phyloP scores from a whole-genome alignment of 2,329 filamentous ascomycete genomes.

The Corinectria fuckeliana region DNA sequence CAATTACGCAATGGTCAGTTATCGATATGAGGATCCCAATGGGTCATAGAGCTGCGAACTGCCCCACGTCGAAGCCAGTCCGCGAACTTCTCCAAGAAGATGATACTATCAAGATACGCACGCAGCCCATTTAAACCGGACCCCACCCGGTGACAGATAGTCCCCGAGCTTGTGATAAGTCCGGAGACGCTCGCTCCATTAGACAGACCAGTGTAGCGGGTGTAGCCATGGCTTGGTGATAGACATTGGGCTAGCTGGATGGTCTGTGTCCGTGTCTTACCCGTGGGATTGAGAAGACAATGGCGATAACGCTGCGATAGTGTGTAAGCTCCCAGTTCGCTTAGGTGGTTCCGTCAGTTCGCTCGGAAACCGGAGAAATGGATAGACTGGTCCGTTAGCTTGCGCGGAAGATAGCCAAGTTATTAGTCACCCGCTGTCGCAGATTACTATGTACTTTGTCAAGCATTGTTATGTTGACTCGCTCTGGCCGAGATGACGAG shows the following conservation, averaged over 20 bases:
- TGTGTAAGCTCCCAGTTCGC: slow-evolving; percentile 7
- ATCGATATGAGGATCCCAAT: background rate
- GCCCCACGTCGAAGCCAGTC: slow-evolving; percentile 2
- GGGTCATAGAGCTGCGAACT: background rate
- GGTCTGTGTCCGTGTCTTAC: slow-evolving; percentile 19
- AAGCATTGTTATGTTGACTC: slow-evolving; percentile 17
- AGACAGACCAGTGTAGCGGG: slow-evolving; percentile 8
- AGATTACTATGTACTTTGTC: slow-evolving; percentile 4
- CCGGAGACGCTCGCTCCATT: slow-evolving; percentile 21
- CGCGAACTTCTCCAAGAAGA: slow-evolving; percentile 1
- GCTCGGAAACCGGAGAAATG: slow-evolving; percentile 4
- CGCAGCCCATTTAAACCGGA: slow-evolving; percentile 8
- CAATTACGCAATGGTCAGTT: slow-evolving; percentile 7
- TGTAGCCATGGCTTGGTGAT: slow-evolving; percentile 13
- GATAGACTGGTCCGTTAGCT: slow-evolving; percentile 1
- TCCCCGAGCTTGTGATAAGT: slow-evolving; percentile 13
- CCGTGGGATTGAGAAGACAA: slow-evolving; percentile 28
- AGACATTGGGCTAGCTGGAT: slow-evolving; percentile 1
- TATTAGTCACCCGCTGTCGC: background rate
- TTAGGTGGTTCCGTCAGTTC: background rate
- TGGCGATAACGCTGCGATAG: slow-evolving; percentile 9
- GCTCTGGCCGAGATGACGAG: slow-evolving; percentile 21
- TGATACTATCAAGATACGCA: slow-evolving; percentile 1
- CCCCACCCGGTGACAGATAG: slow-evolving; percentile 23
- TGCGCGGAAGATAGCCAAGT: background rate